phyloP scores from a whole-genome alignment of 2,329 filamentous ascomycete genomes.

The Pseudocercospora crystallina region DNA sequence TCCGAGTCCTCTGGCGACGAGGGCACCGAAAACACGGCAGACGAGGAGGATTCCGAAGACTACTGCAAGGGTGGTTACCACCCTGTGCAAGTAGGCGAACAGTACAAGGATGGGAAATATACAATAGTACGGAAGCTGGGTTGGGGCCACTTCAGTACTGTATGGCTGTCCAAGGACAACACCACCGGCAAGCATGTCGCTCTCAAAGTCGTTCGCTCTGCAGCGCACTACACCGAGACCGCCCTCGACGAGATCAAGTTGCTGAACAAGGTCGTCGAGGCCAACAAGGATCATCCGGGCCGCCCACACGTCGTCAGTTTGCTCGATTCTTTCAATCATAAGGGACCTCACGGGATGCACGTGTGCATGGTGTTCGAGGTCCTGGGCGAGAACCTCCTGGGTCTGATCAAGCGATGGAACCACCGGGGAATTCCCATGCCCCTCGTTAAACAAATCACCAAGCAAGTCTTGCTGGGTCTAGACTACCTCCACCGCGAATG shows the following conservation, averaged over 20 bases:
- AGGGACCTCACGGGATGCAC: constrained; percentile 91
- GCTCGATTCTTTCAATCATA: constrained; percentile 95
- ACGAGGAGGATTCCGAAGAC: constrained; percentile 98
- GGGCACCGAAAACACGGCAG: constrained; percentile 81
- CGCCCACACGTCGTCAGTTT: constrained; percentile 94
- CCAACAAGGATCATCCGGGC: constrained; percentile 91
- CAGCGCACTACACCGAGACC: constrained; percentile 97
- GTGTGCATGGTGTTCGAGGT: constrained; percentile 99
- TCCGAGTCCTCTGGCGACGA: constrained; percentile 70
- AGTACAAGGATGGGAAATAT: constrained; percentile 97
- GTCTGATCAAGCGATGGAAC: constrained; percentile 97
- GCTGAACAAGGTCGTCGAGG: constrained; percentile 92
- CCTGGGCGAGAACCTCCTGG: constrained; percentile 88
- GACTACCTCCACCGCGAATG: constrained; percentile 98
- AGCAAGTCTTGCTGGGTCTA: constrained; percentile 90
- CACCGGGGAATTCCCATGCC: constrained; percentile 95
- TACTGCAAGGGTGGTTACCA: constrained; percentile 99
- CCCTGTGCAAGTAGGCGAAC: constrained; percentile 88
- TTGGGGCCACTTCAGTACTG: constrained; percentile 99
- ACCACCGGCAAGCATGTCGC: constrained; percentile 89
- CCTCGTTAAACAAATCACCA: constrained; percentile 97
- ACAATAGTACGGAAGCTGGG: constrained; percentile 93
- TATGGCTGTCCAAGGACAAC: constrained; percentile 83
- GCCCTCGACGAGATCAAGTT: constrained; percentile 99
- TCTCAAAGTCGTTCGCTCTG: constrained; percentile 94